Conservation (phyloP, 2,329 filamentous ascomycete species). For the Nannizziopsis arthrosporioides region DNA sequence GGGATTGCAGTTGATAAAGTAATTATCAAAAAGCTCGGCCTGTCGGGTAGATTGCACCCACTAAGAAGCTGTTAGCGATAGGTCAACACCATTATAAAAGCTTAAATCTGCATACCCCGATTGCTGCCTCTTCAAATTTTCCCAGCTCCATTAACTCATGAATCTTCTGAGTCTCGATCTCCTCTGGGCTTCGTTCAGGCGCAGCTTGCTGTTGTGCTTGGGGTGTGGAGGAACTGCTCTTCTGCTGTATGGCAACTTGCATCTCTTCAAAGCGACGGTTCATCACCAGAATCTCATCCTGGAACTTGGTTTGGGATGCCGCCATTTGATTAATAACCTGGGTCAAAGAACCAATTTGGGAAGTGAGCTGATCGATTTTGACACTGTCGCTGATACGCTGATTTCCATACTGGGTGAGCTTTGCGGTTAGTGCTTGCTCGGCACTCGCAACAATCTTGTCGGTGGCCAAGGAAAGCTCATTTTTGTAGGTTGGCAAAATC, state of each 20-base stretch:
- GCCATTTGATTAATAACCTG: conserved; percentile 40
- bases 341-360: conserved; percentile 43
- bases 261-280: conserved; percentile 22
- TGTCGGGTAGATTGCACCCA: conserved; percentile 53
- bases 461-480: conserved; percentile 52
- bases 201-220: conserved; percentile 6
- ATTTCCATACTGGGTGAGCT: conserved; percentile 41
- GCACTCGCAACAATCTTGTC: conserved; percentile 58
- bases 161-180: conserved; percentile 35
- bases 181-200: conserved; percentile 21
- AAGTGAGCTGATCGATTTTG: conserved; percentile 51
- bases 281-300: conserved; percentile 30
- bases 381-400: conserved; percentile 44
- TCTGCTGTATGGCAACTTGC: conserved; percentile 13
- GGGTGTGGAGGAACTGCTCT: conserved; percentile 12
- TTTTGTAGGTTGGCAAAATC: conserved; percentile 55
- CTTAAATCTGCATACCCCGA: conserved; percentile 27
- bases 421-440: conserved; percentile 47
- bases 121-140: conserved; percentile 35
- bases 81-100: neutral
- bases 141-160: conserved; percentile 29
- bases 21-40: conserved; percentile 48
- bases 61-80: conserved; percentile 21
- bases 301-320: conserved; percentile 32
- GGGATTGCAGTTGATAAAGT: conserved; percentile 49